Percentiles rank a stretch among this genome's conserved stretches.
Conservation (phyloP, 2,329 filamentous ascomycete genomes). For the Thyridium curvatum region DNA sequence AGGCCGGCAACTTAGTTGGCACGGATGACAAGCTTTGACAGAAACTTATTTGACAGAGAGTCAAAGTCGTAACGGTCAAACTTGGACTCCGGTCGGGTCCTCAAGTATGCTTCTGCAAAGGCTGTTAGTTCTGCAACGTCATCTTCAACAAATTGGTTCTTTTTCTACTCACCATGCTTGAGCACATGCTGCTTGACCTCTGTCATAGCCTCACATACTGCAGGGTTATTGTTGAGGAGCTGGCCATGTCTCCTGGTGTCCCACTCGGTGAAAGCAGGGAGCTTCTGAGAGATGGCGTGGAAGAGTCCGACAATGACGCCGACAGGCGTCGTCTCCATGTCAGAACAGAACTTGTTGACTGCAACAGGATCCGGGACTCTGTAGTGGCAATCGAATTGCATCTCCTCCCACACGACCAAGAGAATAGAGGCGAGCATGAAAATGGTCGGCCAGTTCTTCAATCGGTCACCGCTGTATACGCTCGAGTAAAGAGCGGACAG, state of each 20-base stretch:
- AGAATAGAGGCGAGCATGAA: constrained; percentile 95
- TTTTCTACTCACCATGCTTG: constrained; percentile 72
- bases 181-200: constrained; percentile 89
- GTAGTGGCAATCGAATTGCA: constrained; percentile 98
- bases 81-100: constrained; percentile 69
- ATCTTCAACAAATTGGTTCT: background rate
- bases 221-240: constrained; percentile 81
- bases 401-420: constrained; percentile 93
- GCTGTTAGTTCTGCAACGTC: constrained; percentile 28
- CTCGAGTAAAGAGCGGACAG: constrained; percentile 91
- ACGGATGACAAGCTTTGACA: constrained; percentile 92
- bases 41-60: constrained; percentile 92
- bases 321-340: constrained; percentile 95
- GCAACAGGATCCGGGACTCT: constrained; percentile 76
- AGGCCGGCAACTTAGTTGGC: constrained; percentile 57
- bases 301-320: constrained; percentile 95
- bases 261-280: constrained; percentile 90
- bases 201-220: constrained; percentile 93
- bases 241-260: constrained; percentile 88
- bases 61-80: constrained; percentile 94
- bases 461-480: constrained; percentile 92
- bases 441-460: constrained; percentile 99
- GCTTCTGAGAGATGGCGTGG: constrained; percentile 95
- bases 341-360: constrained; percentile 89
- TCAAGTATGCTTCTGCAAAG: constrained; percentile 72